These are phyloP conservation scores for Ehretia macrophylla DNA, from an alignment of 257 asterid genomes.

Conservation along the genomic window DNA sequence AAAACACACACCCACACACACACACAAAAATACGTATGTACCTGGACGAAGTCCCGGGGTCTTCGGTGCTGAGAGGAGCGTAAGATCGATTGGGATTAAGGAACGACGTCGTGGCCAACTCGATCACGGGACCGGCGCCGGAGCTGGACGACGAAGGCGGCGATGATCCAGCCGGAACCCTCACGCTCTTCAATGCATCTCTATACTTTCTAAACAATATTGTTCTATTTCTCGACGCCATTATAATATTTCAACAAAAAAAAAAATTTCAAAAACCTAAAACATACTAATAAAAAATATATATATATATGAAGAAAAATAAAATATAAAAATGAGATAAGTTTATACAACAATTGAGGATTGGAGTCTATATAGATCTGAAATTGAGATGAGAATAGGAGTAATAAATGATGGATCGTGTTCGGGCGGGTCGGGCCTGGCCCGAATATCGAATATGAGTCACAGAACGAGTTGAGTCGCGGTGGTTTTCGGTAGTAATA, in stretches of 20 bases:
- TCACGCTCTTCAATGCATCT: constrained; percentile 88
- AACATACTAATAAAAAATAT: no score
- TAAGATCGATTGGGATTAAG: constrained; percentile 61
- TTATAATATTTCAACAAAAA: constrained; percentile 13
- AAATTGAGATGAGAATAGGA: background rate
- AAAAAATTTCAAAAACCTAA: background rate
- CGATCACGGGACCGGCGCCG: constrained; percentile 85
- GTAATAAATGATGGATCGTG: constrained; percentile 1
- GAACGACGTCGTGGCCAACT: constrained; percentile 77
- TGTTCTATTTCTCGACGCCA: constrained; percentile 96
- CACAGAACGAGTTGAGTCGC: background rate
- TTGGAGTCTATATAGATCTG: constrained; percentile 25
- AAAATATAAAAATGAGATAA: background rate
- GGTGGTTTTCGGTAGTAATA: background rate
- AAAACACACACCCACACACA: background rate
- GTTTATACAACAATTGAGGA: background rate
- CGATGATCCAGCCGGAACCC: constrained; percentile 61
- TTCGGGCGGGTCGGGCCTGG: background rate
- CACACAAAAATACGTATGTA: background rate
- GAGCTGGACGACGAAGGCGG: constrained; percentile 54
- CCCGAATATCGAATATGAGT: background rate
- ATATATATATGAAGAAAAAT: no score
- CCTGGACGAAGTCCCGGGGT: constrained; percentile 60
- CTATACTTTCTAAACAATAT: constrained; percentile 74
- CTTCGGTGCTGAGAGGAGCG: constrained; percentile 64